Percentiles rank a stretch among this genome's conserved stretches.
phyloP scores from a whole-genome alignment of 75 land plant genomes.

The Adiantum capillusveneris region DNA sequence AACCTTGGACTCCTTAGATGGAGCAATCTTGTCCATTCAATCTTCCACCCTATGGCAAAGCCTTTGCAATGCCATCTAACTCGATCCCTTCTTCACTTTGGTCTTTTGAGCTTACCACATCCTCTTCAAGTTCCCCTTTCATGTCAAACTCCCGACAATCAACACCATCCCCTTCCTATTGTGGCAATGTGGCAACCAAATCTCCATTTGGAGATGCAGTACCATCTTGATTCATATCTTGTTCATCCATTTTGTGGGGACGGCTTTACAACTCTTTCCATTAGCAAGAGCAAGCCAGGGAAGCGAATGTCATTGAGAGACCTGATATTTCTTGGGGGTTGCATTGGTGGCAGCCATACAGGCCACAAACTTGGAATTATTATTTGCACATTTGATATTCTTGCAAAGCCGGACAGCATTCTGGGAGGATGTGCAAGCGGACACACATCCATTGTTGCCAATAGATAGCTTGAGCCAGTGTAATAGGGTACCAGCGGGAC shows the following conservation, averaged over 20 bases:
- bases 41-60: neutral
- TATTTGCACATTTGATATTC: neutral
- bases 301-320: neutral
- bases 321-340: neutral
- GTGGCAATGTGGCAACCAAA: too few relatives aligned
- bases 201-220: too few relatives aligned
- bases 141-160: too few relatives aligned
- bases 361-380: neutral
- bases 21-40: slow-evolving; percentile 27
- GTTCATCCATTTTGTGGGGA: neutral
- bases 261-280: neutral
- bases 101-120: neutral
- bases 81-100: neutral
- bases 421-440: neutral
- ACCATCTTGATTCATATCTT: too few relatives aligned
- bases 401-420: neutral
- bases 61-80: neutral
- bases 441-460: slow-evolving; percentile 3
- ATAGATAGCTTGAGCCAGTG: too few relatives aligned
- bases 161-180: too few relatives aligned
- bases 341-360: neutral
- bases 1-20: slow-evolving; percentile 51
- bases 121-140: neutral
- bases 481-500: too few relatives aligned
- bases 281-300: neutral